Conservation (phyloP, 371 early-diverging fungal species). For the Dinochytrium kinnereticum region DNA sequence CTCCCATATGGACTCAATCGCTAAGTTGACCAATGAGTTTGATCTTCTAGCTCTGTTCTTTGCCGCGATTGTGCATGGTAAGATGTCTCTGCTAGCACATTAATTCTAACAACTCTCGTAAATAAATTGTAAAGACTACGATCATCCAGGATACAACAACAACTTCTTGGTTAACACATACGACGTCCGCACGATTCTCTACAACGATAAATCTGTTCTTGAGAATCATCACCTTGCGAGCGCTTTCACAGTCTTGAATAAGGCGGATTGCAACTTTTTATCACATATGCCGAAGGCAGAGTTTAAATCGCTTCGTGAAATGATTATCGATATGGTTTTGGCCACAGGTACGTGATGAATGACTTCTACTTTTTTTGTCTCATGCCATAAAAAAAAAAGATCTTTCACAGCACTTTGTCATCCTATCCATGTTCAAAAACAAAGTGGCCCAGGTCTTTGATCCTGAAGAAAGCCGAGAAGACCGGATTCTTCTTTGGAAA, state of each 20-base stretch:
- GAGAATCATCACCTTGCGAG: constrained; percentile 61
- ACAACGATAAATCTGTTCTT: constrained; percentile 60
- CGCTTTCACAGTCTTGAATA: constrained; percentile 47
- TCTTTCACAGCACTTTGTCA: constrained; percentile 55
- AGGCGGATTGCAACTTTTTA: constrained; percentile 57
- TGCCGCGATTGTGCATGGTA: constrained; percentile 61
- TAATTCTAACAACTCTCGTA: constrained; percentile 1
- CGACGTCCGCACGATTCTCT: constrained; percentile 53
- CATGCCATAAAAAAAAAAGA: constrained; percentile 35
- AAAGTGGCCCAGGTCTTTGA: constrained; percentile 48
- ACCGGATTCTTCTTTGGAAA: constrained; percentile 51
- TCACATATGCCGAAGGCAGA: constrained; percentile 41
- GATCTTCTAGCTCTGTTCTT: constrained; percentile 53
- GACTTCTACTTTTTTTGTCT: background rate
- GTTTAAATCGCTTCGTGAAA: constrained; percentile 48
- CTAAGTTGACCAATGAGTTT: constrained; percentile 37
- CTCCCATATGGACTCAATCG: constrained; percentile 37
- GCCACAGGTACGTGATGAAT: constrained; percentile 52
- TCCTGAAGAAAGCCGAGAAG: constrained; percentile 50
- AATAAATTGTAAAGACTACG: constrained; percentile 35
- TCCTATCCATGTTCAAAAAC: constrained; percentile 53
- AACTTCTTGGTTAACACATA: constrained; percentile 48
- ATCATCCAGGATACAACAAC: constrained; percentile 58
- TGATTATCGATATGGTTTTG: constrained; percentile 59
- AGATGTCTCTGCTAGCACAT: background rate